Evolutionary conservation across 768 basidiomycete genomes (phyloP).

Genomic region (Pisolithus albus): DNA sequence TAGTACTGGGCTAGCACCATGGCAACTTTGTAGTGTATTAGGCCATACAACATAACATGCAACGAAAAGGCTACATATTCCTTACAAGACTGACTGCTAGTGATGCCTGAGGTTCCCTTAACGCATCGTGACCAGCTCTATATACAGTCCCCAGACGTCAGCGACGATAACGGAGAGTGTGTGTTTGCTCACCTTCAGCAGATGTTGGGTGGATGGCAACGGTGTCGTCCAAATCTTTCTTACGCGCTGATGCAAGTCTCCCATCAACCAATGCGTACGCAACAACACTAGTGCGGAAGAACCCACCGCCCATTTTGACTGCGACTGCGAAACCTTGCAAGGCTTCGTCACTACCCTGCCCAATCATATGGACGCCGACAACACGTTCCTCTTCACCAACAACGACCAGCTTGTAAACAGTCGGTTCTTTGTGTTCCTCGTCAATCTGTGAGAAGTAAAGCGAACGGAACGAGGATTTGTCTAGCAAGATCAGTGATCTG

Average conservation of each 20-base stretch:
- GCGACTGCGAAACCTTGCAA: slow-evolving; percentile 97
- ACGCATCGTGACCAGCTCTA: slow-evolving; percentile 55
- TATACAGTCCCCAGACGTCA: slow-evolving; percentile 10
- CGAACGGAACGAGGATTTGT: slow-evolving; percentile 73
- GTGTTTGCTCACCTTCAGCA: slow-evolving; percentile 57
- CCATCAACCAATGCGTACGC: neutral
- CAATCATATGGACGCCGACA: slow-evolving; percentile 93
- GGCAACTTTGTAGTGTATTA: too few species aligned
- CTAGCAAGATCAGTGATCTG: slow-evolving; percentile 30
- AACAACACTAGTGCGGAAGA: neutral
- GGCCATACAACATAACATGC: too few species aligned
- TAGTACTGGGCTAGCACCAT: too few species aligned
- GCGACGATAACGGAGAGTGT: neutral
- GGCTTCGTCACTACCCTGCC: slow-evolving; percentile 87
- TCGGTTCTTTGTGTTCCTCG: slow-evolving; percentile 90
- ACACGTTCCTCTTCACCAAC: slow-evolving; percentile 88
- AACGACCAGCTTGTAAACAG: slow-evolving; percentile 86
- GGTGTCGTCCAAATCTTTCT: slow-evolving; percentile 78
- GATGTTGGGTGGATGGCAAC: slow-evolving; percentile 92
- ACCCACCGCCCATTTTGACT: slow-evolving; percentile 82
- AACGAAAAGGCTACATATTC: too few species aligned
- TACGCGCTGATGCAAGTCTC: slow-evolving; percentile 41
- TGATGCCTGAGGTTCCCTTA: slow-evolving; percentile 17
- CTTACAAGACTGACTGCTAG: neutral
- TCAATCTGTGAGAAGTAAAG: slow-evolving; percentile 91